Conservation (phyloP, 2,329 filamentous ascomycete species). For the Curvularia lunata region DNA sequence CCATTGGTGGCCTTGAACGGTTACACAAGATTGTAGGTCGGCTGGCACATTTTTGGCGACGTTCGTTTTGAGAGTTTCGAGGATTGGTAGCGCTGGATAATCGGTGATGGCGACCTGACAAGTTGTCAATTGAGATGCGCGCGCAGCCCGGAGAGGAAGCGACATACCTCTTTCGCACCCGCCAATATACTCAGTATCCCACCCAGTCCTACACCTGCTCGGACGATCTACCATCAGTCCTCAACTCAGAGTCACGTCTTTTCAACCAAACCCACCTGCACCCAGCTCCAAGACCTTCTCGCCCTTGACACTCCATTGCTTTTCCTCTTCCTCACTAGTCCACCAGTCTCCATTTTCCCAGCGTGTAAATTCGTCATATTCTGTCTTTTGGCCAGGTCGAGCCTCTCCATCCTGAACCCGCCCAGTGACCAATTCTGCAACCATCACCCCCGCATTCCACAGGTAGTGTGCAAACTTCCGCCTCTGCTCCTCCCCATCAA, state of each 20-base stretch:
- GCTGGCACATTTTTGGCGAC: slow-evolving; percentile 59
- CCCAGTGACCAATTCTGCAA: slow-evolving; percentile 54
- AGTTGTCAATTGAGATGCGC: not conserved
- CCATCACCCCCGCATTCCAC: slow-evolving; percentile 68
- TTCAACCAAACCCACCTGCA: slow-evolving; percentile 61
- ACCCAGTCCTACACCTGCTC: slow-evolving; percentile 53
- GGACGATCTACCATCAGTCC: slow-evolving; percentile 33
- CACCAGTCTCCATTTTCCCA: slow-evolving; percentile 42
- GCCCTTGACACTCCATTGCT: slow-evolving; percentile 56
- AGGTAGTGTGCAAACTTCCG: slow-evolving; percentile 73
- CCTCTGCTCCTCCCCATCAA: slow-evolving; percentile 62
- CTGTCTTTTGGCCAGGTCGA: not conserved
- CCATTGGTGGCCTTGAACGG: slow-evolving; percentile 69
- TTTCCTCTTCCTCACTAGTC: slow-evolving; percentile 40
- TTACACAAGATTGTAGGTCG: slow-evolving; percentile 46
- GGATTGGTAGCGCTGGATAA: slow-evolving; percentile 67
- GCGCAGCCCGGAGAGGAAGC: not conserved
- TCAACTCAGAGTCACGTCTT: slow-evolving; percentile 20
- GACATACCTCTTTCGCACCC: slow-evolving; percentile 52
- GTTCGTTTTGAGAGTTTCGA: slow-evolving; percentile 66
- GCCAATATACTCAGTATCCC: slow-evolving; percentile 56
- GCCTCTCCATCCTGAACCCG: slow-evolving; percentile 12
- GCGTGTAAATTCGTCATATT: not conserved
- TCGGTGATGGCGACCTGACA: slow-evolving; percentile 66
- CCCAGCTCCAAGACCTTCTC: slow-evolving; percentile 68